Conservation (phyloP, 2,329 filamentous ascomycete genomes). For the Cladorrhinum sp. region DNA sequence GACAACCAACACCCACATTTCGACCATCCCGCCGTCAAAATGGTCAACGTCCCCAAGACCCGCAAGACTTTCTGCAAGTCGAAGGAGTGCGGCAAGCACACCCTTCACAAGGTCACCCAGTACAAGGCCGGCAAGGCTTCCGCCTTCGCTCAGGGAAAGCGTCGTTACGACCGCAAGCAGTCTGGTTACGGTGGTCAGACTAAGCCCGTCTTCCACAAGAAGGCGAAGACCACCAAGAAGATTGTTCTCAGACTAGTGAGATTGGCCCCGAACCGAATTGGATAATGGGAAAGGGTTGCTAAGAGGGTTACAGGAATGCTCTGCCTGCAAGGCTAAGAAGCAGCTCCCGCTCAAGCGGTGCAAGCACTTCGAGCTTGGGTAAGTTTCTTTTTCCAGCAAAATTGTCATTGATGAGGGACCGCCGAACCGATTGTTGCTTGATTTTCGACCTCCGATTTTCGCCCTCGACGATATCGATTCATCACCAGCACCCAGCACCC, state of each 20-base stretch:
- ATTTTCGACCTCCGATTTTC: constrained; percentile 8
- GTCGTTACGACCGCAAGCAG: constrained; percentile 99
- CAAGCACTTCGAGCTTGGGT: constrained; percentile 99
- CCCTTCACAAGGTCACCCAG: constrained; percentile 77
- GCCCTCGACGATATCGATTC: neutral
- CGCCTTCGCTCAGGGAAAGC: constrained; percentile 78
- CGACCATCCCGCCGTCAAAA: constrained; percentile 32
- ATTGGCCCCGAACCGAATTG: neutral
- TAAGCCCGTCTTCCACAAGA: constrained; percentile 99
- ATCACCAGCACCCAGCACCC: neutral
- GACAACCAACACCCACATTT: constrained; percentile 26
- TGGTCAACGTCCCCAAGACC: constrained; percentile 86
- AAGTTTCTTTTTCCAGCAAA: constrained; percentile 41
- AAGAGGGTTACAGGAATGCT: constrained; percentile 64
- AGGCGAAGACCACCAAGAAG: constrained; percentile 99
- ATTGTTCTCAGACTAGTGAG: constrained; percentile 81
- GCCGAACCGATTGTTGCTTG: constrained; percentile 12
- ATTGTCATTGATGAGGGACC: constrained; percentile 14
- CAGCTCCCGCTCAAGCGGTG: constrained; percentile 98
- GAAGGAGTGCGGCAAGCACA: constrained; percentile 78
- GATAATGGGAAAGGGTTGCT: constrained; percentile 16
- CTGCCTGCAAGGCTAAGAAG: constrained; percentile 95
- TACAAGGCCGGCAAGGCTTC: constrained; percentile 66
- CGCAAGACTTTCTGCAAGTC: constrained; percentile 84
- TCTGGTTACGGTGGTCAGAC: constrained; percentile 99